These are phyloP conservation scores for Gynostemma pentaphyllum DNA, from an alignment of 306 rosid species.

Conservation along the genomic window DNA sequence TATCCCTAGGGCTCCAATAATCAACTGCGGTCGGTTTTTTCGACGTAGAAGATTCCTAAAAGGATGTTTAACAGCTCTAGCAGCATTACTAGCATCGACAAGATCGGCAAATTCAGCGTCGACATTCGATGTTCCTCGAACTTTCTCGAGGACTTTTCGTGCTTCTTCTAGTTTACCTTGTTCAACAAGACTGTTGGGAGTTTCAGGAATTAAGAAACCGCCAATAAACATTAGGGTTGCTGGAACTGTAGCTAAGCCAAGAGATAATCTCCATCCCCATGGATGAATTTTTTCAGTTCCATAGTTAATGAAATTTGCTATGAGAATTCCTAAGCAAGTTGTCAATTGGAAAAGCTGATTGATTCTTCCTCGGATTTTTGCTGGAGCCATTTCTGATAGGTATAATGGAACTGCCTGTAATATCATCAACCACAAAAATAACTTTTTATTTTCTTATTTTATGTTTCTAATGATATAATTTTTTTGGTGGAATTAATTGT, in stretches of 20 bases:
- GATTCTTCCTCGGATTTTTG: conserved; percentile 68
- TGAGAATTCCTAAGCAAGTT: conserved; percentile 53
- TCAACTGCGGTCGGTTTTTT: conserved; percentile 67
- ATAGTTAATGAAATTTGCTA: conserved; percentile 53
- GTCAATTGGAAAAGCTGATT: conserved; percentile 88
- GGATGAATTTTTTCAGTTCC: conserved; percentile 53
- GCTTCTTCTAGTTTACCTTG: conserved; percentile 59
- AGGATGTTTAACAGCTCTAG: conserved; percentile 42
- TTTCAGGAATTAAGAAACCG: conserved; percentile 64
- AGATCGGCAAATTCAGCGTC: conserved; percentile 82
- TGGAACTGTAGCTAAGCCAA: conserved; percentile 67
- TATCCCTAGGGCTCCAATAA: conserved; percentile 77
- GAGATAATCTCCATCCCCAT: conserved; percentile 80
- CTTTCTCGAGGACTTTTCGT: conserved; percentile 49
- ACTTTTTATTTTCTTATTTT: no score
- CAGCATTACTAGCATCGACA: conserved; percentile 63
- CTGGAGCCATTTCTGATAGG: conserved; percentile 87
- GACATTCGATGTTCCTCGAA: conserved; percentile 69
- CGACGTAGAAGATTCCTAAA: conserved; percentile 50
- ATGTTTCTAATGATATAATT: no score
- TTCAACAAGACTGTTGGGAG: conserved; percentile 85
- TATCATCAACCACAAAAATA: background rate
- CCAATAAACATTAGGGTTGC: conserved; percentile 67
- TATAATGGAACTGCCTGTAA: conserved; percentile 73
- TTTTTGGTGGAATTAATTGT: no score